Evolutionary conservation across 2,329 filamentous ascomycete genomes (phyloP).

Genomic region (Tolypocladium tropicale): DNA sequence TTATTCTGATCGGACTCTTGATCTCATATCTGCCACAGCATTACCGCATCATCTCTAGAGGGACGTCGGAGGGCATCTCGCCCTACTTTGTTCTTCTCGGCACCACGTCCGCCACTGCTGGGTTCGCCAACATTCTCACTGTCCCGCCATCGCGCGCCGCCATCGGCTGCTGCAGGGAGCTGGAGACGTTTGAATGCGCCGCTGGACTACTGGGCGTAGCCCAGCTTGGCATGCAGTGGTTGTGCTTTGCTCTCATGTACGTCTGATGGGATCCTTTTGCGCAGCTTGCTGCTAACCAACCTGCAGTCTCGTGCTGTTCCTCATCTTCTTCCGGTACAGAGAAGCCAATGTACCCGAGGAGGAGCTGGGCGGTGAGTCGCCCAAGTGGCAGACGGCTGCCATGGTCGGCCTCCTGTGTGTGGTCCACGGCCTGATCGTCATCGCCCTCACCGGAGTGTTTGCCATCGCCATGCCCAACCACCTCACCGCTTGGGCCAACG

Average conservation of each 20-base stretch:
- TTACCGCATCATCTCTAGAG: slow-evolving; percentile 74
- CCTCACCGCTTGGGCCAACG: slow-evolving; percentile 72
- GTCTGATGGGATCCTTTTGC: slow-evolving; percentile 17
- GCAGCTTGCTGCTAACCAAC: slow-evolving; percentile 9
- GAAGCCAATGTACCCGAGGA: slow-evolving; percentile 38
- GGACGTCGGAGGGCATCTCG: slow-evolving; percentile 87
- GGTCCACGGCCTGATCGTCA: slow-evolving; percentile 61
- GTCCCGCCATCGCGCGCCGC: slow-evolving; percentile 75
- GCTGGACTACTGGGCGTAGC: slow-evolving; percentile 80
- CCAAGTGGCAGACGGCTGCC: slow-evolving; percentile 70
- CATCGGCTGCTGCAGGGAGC: slow-evolving; percentile 74
- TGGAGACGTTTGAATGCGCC: slow-evolving; percentile 73
- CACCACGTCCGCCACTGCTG: slow-evolving; percentile 76
- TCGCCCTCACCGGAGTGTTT: slow-evolving; percentile 60
- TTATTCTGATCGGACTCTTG: slow-evolving; percentile 81
- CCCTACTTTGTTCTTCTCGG: slow-evolving; percentile 94
- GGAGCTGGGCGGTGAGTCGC: slow-evolving; percentile 39
- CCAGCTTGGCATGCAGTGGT: slow-evolving; percentile 86
- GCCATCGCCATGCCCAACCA: slow-evolving; percentile 50
- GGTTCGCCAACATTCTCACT: slow-evolving; percentile 85
- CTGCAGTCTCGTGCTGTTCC: slow-evolving; percentile 75
- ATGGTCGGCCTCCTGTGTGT: slow-evolving; percentile 63
- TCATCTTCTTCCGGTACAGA: slow-evolving; percentile 79
- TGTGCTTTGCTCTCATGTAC: slow-evolving; percentile 86
- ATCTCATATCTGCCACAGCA: slow-evolving; percentile 94